Evolutionary conservation across 2,329 filamentous ascomycete genomes (phyloP), one percentile per base, ranked within the genome.

Genomic region (Thelonectria discophora): DNA sequence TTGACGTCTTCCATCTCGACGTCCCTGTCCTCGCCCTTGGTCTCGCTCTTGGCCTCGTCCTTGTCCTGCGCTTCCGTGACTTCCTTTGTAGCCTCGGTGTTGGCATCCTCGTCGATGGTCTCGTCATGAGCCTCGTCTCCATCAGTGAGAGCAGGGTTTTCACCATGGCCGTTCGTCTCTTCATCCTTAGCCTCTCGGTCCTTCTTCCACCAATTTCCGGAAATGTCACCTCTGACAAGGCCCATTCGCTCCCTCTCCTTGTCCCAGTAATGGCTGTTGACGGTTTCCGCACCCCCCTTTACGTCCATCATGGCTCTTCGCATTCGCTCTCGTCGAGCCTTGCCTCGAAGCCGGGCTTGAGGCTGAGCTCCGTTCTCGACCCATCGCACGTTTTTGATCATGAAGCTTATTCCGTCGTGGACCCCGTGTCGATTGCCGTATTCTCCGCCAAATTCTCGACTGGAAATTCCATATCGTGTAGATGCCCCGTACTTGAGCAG

Each of bases 371-470:
- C 93, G 65, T 87, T 85, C 65, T 92, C 89, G 0, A 97, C 91
- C 89, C 94, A 98, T 54, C 93, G 88, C 11, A 97, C 86, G 54
- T 88, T 87, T 63, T 88, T 83, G 49, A 99, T 86, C 84, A 91
- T 93, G 77, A 92, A 98, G 74, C 93, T 97, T 75, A 97, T 86
- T 3, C 94, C 94, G 69, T 97, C 93, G 72, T 97, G 93, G 13
- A 82, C 72, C 5, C 75, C 77, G 56, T 79, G 84, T 12, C 83
- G 76, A 5, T 63, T 60, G 1, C 75, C 75, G 46, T 73, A 74
- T 24, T 79, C 83, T 21, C 84, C 86, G 7, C 88, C 90, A 83
- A 93, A 97, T 62, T 90, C 87, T 27, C 93, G 88, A 66, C 92
- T 96, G 68, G 88, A 89, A 58, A 99, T 86, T 3, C 94, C 94